These are phyloP conservation scores for Xylariaceae sp. DNA, from an alignment of 2,329 filamentous ascomycete genomes.

Conservation along the genomic window DNA sequence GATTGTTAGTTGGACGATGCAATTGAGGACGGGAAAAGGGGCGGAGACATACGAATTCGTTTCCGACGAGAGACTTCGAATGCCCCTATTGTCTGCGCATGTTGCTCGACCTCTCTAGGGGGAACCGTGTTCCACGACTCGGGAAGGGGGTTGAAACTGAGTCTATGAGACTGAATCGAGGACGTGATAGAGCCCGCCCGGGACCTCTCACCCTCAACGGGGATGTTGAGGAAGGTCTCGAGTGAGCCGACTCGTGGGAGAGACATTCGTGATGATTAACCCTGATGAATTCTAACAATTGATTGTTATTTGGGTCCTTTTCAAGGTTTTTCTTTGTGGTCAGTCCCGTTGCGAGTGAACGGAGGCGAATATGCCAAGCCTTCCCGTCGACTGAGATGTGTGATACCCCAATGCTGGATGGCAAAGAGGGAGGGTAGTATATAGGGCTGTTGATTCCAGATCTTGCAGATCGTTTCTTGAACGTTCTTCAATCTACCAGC, in stretches of 20 bases:
- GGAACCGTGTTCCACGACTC: constrained; percentile 45
- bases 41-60: constrained; percentile 42
- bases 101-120: constrained; percentile 35
- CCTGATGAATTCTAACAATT: neutral
- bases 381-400: neutral
- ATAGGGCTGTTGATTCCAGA: neutral
- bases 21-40: neutral
- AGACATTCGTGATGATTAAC: constrained; percentile 40
- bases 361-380: neutral
- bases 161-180: constrained; percentile 44
- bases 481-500: neutral
- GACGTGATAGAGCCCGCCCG: constrained; percentile 36
- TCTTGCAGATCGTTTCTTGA: neutral
- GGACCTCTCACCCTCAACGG: constrained; percentile 35
- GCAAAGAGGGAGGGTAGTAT: too few relatives aligned
- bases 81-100: constrained; percentile 44
- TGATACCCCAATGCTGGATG: too few relatives aligned
- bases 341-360: neutral
- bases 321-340: neutral
- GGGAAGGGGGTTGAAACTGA: constrained; percentile 52
- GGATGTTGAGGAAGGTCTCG: constrained; percentile 45
- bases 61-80: constrained; percentile 53
- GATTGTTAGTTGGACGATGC: neutral
- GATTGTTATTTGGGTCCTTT: neutral
- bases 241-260: constrained; percentile 49